These are phyloP conservation scores for Eimeria praecox DNA, from an alignment of 169 alveolate species.

Conservation along the genomic window DNA sequence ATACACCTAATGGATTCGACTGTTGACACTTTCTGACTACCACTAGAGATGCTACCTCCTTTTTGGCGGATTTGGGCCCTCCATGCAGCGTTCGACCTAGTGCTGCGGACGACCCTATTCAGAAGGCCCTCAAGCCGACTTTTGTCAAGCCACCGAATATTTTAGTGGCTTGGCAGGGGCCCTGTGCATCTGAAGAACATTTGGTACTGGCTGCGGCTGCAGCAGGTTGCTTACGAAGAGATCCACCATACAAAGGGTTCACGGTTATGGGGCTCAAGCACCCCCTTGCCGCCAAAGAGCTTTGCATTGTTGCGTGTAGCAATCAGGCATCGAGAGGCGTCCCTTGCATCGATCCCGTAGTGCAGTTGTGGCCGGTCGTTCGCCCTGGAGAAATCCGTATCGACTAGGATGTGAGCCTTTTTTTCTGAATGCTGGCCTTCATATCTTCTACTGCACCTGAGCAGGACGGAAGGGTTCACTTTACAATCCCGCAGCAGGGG, in stretches of 20 bases:
- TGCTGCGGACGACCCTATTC: not conserved
- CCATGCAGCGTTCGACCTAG: not conserved
- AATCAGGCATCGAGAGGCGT: not conserved
- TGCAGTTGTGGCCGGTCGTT: not conserved
- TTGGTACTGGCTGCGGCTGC: not conserved
- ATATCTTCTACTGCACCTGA: not conserved
- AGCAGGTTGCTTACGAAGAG: not conserved
- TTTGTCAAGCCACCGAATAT: not conserved
- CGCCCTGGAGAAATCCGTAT: not conserved
- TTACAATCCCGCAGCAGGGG: not conserved
- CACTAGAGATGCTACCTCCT: not conserved
- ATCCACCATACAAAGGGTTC: not conserved
- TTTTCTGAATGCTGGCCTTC: not conserved
- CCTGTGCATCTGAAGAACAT: not conserved
- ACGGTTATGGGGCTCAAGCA: not conserved
- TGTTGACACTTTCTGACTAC: not conserved
- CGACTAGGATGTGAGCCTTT: not conserved
- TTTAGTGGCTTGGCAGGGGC: not conserved
- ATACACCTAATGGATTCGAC: not conserved
- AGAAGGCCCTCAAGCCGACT: not conserved
- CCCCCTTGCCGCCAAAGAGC: not conserved
- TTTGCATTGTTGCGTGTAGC: not conserved
- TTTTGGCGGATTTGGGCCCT: not conserved
- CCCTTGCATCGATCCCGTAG: not conserved
- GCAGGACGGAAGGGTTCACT: not conserved